Evolutionary conservation across 306 rosid genomes (phyloP), one percentile per base, ranked within the genome.

Genomic region (Quercus agrifolia): DNA sequence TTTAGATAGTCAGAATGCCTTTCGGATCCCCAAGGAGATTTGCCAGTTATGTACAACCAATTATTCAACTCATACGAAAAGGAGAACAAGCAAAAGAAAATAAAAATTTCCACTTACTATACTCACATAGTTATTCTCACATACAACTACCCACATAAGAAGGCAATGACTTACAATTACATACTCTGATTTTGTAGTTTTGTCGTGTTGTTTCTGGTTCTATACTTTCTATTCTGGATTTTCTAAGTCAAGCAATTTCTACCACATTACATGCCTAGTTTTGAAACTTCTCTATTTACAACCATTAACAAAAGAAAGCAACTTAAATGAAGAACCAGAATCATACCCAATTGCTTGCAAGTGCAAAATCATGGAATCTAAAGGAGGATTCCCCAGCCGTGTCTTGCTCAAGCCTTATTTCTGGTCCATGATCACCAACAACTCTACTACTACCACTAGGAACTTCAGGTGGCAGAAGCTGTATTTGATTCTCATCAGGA

Each of bases 301-400:
- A 61, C 17, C 75, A 49, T 19, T 8, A 75, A 46, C 25, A 56
- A 69, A 23, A 20, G 77, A 21, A 12, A 33, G 33, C 14, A 77
- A n/a, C 55, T 57, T 28, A 31, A 74, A 20, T 66, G 70, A 56
- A 17, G 25, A 54, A 55, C 21, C 57, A 41, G 54, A 8, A 17
- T 88, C 89, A 91, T 73, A 89, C 92, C 92, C 97, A 94, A 54
- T 89, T 92, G 83, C 89, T 92, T 11, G 97, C 90, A 63, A 88
- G 77, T 56, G 97, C 78, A 77, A 94, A 89, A 56, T 92, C 92
- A 21, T 92, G 98, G 83, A 94, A 94, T 80, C 98, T 89, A 74
- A 94, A 92, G 23, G 98, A 92, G 67, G 64, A 49, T 31, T 90
- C 97, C 10, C 98, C 98, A 17, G 93, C 94, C 0, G 97, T 85